Evolutionary conservation across 768 basidiomycete genomes (phyloP), one percentile per base, ranked within the genome.

Genomic region (Podaxis pistillaris): DNA sequence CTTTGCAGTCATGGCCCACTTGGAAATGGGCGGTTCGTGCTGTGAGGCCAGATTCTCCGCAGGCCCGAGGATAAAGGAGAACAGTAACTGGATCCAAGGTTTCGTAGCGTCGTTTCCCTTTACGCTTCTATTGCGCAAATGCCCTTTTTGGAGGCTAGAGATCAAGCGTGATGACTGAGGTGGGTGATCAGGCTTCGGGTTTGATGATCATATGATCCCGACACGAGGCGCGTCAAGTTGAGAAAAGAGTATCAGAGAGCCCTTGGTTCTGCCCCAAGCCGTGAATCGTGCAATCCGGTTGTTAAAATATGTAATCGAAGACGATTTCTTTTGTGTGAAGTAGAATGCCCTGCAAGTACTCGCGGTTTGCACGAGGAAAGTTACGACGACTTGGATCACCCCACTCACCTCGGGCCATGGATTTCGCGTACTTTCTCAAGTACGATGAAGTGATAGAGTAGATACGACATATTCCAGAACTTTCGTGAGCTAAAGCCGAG

Each of bases 291-390:
- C 47, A 59, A 24, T 50, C 50, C 19, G 37, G 33, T 41, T 36
- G 28, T 15, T 56, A 26, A 24, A 56, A 40, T 56, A 62, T 62
- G 61, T 56, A 62, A 62, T 62, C 55, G 61, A 62, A 62, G 54
- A 26, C 37, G 24, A 37, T n/a, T 41, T 24, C 4, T 46, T 56
- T 13, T 51, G 54, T 36, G 54, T 24, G 46, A 56, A 62, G 26
- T 47, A 47, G 55, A 38, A 36, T 22, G 33, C 54, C 61, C 54
- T 38, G 36, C 13, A 50, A 26, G 33, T 55, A 38, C 61, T 62
- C 61, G 54, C 61, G 61, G 55, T 50, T 26, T 24, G 55, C 61
- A 62, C 61, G 61, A 62, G 61, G 61, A 56, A 47, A 30, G 36
- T 51, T 56, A 50, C 46, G 60, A 62, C 49, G 55, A 47, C 37